Evolutionary conservation across 1,139 yeast species (phyloP), one percentile per base, ranked within the genome.

Genomic region (Diutina neorugosa): DNA sequence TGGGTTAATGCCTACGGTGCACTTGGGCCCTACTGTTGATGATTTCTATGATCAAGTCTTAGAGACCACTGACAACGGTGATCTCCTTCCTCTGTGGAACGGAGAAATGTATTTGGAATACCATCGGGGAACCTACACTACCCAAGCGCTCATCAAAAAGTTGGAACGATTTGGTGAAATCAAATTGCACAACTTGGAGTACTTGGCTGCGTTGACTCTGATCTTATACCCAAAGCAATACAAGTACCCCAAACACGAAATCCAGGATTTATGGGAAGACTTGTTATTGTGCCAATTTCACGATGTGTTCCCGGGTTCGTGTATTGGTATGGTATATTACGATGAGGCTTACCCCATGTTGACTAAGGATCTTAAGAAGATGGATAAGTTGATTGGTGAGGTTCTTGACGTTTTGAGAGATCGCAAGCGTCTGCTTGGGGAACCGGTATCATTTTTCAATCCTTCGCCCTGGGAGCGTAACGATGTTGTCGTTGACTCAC

Each of bases 91-190:
- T 14, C 75, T 90, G 19, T 93, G 98, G 97, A 78, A 78, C 52
- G 98, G 98, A 49, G 98, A 93, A 67, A 78, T 93, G 56, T 93
- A 93, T 68, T 78, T 93, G 63, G 98, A 93, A 69, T 90, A 86
- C 70, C 98, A 93, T 67, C 82, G 98, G 65, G 98, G 98, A 55
- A 91, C 98, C 3, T 93, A 93, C 66, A 93, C 98, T 4, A 81
- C 96, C 1, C 98, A 93, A 66, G 95, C 96, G 0, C 80, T 81
- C 55, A 84, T 88, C 52, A 93, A 93, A 69, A 81, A 80, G 63
- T 78, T 81, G 64, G 87, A 90, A 81, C 78, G 98, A 62, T 68
- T 74, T 34, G 77, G 84, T n/a, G 98, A 93, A 68, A 69, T 82
- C 52, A 76, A 84, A 62, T 73, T 93, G 60, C 96, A 87, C 63